Base-by-base conservation (phyloP, 2,329 filamentous ascomycete genomes). In the Nakataea oryzae region DNA sequence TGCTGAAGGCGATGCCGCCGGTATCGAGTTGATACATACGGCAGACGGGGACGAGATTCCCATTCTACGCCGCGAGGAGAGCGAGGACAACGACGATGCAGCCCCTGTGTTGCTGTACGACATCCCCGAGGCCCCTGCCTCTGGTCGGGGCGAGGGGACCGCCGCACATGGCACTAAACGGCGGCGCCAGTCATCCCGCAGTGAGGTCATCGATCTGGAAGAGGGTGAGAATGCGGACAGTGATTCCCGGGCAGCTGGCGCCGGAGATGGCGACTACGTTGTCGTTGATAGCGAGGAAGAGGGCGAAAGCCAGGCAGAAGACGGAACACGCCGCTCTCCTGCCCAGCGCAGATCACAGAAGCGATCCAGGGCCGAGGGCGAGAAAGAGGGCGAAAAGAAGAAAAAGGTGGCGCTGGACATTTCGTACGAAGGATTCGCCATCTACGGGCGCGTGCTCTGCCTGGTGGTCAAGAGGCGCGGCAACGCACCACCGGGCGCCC, bases 341-440 rank as follows among this genome's bases (percentile, higher is more conserved):
- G 76, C 79, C 29, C 34, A 1, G 6, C 34, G 34, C 21, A 41
- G 41, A 50, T n/a, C 41, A 11, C 41, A 17, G 7, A 50, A 50
- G 41, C 41, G 41, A 50, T 68, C 74, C 34, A 50, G 29, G 8
- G 27, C 34, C 12, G 58, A 58, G 28, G 27, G 26, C 14, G 55
- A 50, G 30, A 83, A 82, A 72, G 75, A 71, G 24, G 72, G 73
- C 12, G 86, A 89, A 63, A 89, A 96, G 70, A 96, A 97, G 76
- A 97, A 99, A 79, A 97, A 97, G 74, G 77, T 96, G 68, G 85
- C 83, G 26, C 84, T 97, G 78, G 87, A 89, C 65, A 95, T 93
- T 29, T 87, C 86, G 17, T 99, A 97, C 75, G 92, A 97, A 70
- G 93, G 95, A 11, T 97, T 97, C 75, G 90, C 89, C 69, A 97